Percentiles rank a stretch among this genome's conserved stretches.
These are phyloP conservation scores for Cutaneotrichosporon dermatis DNA, from an alignment of 1,284 basidiomycete species.

Conservation along the genomic window DNA sequence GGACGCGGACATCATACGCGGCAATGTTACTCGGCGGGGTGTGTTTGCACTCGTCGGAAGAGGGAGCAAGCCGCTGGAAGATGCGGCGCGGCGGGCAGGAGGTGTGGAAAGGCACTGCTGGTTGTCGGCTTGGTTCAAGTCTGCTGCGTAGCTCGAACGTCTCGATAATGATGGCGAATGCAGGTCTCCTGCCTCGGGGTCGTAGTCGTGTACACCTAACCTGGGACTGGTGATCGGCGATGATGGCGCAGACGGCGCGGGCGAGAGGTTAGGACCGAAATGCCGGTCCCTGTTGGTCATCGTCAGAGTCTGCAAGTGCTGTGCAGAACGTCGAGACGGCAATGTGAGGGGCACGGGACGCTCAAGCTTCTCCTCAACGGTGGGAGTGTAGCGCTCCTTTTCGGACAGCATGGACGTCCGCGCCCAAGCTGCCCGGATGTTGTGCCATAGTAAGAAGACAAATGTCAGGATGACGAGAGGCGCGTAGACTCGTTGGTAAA, in stretches of 20 bases:
- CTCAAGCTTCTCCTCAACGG: slow-evolving; percentile 15
- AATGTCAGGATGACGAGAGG: slow-evolving; percentile 54
- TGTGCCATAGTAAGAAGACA: slow-evolving; percentile 42
- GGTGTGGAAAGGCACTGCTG: too few species aligned
- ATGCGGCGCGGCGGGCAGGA: background rate
- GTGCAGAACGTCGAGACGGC: slow-evolving; percentile 37
- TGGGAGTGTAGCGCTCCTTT: background rate
- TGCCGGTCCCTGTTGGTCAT: slow-evolving; percentile 10
- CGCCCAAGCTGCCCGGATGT: slow-evolving; percentile 36
- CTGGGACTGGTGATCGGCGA: slow-evolving; percentile 17
- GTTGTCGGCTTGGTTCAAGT: slow-evolving; percentile 6
- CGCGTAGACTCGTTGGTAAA: slow-evolving; percentile 60
- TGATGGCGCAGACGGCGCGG: slow-evolving; percentile 8
- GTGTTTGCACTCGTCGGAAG: slow-evolving; percentile 4
- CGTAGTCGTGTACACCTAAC: slow-evolving; percentile 1
- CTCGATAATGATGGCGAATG: slow-evolving; percentile 34
- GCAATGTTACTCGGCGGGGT: slow-evolving; percentile 27
- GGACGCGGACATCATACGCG: slow-evolving; percentile 29
- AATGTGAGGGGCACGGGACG: slow-evolving; percentile 32
- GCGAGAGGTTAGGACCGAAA: slow-evolving; percentile 1
- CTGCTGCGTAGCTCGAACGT: slow-evolving; percentile 28
- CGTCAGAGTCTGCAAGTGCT: slow-evolving; percentile 22
- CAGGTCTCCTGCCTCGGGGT: slow-evolving; percentile 3
- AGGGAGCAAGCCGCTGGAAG: background rate
- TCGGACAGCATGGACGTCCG: background rate